These are phyloP conservation scores for Leishmania amazonensis DNA, from an alignment of 208 protist genomes.

Conservation along the genomic window DNA sequence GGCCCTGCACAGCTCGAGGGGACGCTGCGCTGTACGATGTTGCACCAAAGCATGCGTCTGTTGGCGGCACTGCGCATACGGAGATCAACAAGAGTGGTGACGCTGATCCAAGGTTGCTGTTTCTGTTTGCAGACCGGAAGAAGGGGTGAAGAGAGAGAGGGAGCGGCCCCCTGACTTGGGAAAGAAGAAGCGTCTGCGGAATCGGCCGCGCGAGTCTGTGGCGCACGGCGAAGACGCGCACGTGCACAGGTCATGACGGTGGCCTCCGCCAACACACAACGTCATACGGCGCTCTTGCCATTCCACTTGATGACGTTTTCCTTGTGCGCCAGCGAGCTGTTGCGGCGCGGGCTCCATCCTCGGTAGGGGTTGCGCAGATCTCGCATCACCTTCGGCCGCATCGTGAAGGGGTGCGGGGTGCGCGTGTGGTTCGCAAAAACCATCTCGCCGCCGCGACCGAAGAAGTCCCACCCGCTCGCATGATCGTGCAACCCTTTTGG, in stretches of 20 bases:
- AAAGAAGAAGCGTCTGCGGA: background rate
- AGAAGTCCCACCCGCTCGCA: slow-evolving; percentile 87
- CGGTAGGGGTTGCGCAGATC: slow-evolving; percentile 73
- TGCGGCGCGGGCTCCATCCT: slow-evolving; percentile 72
- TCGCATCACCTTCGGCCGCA: slow-evolving; percentile 90
- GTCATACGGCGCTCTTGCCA: slow-evolving; percentile 69
- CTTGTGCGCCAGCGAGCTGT: slow-evolving; percentile 81
- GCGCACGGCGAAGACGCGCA: background rate
- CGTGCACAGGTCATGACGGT: background rate
- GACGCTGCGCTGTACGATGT: background rate
- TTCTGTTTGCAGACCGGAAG: background rate
- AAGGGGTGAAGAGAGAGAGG: background rate
- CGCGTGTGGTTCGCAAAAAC: slow-evolving; percentile 71
- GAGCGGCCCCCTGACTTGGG: background rate
- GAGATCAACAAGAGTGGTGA: background rate
- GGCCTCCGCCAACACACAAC: background rate
- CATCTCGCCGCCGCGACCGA: slow-evolving; percentile 84
- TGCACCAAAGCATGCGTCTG: background rate
- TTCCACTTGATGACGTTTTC: slow-evolving; percentile 92
- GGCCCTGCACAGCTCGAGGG: background rate
- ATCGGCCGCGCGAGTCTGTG: background rate
- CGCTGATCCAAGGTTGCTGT: background rate
- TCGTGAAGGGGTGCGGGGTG: slow-evolving; percentile 66
- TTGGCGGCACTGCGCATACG: background rate
- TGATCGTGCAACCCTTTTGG: slow-evolving; percentile 84